Percentiles rank a stretch among this genome's conserved stretches.
Conservation (phyloP, 106 monocot genomes). For the Ottelia alismoides region DNA sequence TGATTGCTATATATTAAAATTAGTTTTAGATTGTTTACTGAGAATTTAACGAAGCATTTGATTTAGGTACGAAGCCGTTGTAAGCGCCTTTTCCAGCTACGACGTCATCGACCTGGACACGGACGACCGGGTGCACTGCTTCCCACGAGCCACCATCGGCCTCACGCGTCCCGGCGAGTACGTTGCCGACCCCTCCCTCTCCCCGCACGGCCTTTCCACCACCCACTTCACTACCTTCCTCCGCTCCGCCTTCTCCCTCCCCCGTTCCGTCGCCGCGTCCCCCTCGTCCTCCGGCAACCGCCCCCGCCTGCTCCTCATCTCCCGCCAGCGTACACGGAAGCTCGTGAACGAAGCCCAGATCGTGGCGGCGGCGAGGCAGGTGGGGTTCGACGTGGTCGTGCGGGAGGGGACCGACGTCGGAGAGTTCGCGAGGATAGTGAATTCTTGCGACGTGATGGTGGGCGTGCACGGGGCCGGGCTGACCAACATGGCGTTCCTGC, state of each 20-base stretch:
- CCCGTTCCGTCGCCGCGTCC: conserved; percentile 3
- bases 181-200: conserved; percentile 14
- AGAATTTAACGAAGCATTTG: too few species aligned
- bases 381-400: conserved; percentile 38
- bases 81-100: conserved; percentile 9
- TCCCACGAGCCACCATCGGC: conserved; percentile 12
- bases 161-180: conserved; percentile 11
- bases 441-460: conserved; percentile 67
- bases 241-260: conserved; percentile 17
- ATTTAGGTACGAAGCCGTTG: conserved; percentile 16
- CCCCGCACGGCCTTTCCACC: conserved; percentile 13
- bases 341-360: too few species aligned
- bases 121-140: conserved; percentile 17
- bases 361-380: too few species aligned
- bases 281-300: too few species aligned
- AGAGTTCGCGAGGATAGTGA: conserved; percentile 38
- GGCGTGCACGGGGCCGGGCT: conserved; percentile 81
- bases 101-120: conserved; percentile 12
- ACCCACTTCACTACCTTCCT: conserved; percentile 27
- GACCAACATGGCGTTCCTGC: conserved; percentile 58
- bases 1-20: too few species aligned
- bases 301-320: too few species aligned
- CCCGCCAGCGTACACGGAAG: too few species aligned
- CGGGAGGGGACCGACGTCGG: conserved; percentile 16
- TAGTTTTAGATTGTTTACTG: too few species aligned